A percentile compares a stretch with the other conserved stretches of the same genome.
Conservation (phyloP, 2,329 filamentous ascomycete species). For the Aspergillus fumigatus region DNA sequence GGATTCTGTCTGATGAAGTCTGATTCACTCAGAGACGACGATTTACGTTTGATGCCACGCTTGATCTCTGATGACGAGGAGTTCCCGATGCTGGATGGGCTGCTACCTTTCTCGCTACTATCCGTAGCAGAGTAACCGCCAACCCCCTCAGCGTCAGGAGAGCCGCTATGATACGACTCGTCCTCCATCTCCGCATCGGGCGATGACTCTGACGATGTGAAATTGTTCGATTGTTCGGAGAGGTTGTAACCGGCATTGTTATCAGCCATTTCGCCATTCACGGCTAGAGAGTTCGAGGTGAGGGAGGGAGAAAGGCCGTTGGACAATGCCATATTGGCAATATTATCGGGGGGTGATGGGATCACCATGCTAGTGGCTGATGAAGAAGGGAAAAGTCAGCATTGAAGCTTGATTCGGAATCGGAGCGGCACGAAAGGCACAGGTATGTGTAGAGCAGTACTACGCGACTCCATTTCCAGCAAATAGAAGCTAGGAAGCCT, state of each 20-base stretch:
- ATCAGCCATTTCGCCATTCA: slow-evolving; percentile 37
- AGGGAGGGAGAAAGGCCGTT: slow-evolving; percentile 31
- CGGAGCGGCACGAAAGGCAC: slow-evolving; percentile 16
- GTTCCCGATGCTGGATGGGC: slow-evolving; percentile 52
- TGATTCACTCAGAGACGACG: slow-evolving; percentile 62
- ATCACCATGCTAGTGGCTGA: slow-evolving; percentile 45
- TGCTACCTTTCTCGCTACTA: slow-evolving; percentile 51
- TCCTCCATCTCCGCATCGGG: slow-evolving; percentile 38
- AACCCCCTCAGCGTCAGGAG: slow-evolving; percentile 39
- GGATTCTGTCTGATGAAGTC: slow-evolving; percentile 87
- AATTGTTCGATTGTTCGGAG: slow-evolving; percentile 63
- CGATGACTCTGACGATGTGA: slow-evolving; percentile 48
- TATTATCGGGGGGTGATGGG: slow-evolving; percentile 37
- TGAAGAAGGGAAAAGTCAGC: slow-evolving; percentile 34
- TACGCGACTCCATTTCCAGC: slow-evolving; percentile 32
- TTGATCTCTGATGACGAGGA: slow-evolving; percentile 69
- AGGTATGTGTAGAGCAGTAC: slow-evolving; percentile 19
- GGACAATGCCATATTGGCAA: slow-evolving; percentile 28
- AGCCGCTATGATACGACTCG: slow-evolving; percentile 37
- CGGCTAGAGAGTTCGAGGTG: slow-evolving; percentile 20
- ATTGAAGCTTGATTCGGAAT: slow-evolving; percentile 32
- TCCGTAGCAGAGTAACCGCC: slow-evolving; percentile 72
- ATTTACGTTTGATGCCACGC: slow-evolving; percentile 69
- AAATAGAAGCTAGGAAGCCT: slow-evolving; percentile 21
- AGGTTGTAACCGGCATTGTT: slow-evolving; percentile 69